These are phyloP conservation scores for Bjerkandera adusta DNA, from an alignment of 1,284 basidiomycete genomes.

Conservation along the genomic window DNA sequence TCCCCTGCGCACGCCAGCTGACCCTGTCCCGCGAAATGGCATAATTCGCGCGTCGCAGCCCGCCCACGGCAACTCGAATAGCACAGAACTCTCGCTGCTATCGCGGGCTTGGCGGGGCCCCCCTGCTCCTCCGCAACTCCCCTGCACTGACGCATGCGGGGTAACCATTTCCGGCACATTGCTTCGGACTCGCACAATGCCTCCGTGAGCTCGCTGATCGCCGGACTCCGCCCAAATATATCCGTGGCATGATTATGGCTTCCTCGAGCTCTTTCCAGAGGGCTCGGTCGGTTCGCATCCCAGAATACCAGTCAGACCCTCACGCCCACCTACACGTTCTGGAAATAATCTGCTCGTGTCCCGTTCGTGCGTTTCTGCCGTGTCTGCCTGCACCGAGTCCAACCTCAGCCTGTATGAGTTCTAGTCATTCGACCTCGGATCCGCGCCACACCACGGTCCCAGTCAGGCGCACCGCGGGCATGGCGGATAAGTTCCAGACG, in stretches of 20 bases:
- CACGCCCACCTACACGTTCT: neutral
- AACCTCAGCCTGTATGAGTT: too few relatives aligned
- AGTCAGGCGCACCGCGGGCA: constrained; percentile 1
- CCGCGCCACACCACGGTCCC: neutral
- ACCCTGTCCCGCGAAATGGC: constrained; percentile 5
- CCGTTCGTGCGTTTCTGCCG: neutral
- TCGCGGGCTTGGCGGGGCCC: neutral
- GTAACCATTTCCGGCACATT: neutral
- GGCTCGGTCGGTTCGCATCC: neutral
- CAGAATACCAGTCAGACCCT: neutral
- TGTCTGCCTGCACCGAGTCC: neutral
- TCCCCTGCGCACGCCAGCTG: constrained; percentile 2
- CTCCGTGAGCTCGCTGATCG: constrained; percentile 11
- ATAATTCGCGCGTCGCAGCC: constrained; percentile 1
- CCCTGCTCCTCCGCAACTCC: neutral
- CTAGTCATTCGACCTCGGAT: neutral
- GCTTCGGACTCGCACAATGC: constrained; percentile 9
- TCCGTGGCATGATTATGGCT: neutral
- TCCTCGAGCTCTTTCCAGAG: constrained; percentile 4
- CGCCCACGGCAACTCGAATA: neutral
- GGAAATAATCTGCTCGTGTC: neutral
- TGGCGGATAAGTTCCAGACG: constrained; percentile 8
- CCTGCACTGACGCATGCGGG: constrained; percentile 11
- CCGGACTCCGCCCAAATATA: constrained; percentile 9
- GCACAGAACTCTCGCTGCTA: neutral